These are phyloP conservation scores for Exophiala lecanii-corni DNA, from an alignment of 2,329 filamentous ascomycete genomes.

Conservation along the genomic window DNA sequence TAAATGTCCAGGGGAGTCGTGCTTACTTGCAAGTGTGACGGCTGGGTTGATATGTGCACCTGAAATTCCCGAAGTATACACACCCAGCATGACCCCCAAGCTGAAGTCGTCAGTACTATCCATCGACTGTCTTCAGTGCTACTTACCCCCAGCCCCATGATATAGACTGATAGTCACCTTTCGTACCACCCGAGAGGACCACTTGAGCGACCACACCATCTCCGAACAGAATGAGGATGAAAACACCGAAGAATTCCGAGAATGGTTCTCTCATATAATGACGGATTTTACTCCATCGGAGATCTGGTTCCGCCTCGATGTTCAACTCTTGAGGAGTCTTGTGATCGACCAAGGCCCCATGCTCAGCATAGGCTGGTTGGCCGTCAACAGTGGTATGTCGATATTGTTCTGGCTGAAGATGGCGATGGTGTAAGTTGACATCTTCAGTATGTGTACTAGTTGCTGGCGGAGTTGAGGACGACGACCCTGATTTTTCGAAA, in stretches of 20 bases:
- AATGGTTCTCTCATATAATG: constrained; percentile 54
- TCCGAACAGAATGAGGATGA: constrained; percentile 65
- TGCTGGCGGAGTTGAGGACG: background rate
- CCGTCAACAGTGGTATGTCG: constrained; percentile 15
- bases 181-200: constrained; percentile 48
- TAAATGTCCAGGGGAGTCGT: no score
- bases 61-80: constrained; percentile 56
- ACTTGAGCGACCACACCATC: constrained; percentile 69
- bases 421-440: background rate
- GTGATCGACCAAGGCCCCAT: constrained; percentile 33
- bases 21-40: constrained; percentile 57
- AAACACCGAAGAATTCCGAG: constrained; percentile 64
- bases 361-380: constrained; percentile 26
- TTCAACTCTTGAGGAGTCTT: constrained; percentile 30
- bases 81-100: constrained; percentile 63
- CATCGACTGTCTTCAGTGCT: no score
- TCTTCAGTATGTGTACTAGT: background rate
- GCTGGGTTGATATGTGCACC: constrained; percentile 67
- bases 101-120: constrained; percentile 35
- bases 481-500: background rate
- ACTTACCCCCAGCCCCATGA: constrained; percentile 47
- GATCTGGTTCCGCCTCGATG: constrained; percentile 26
- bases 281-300: constrained; percentile 53
- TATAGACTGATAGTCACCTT: constrained; percentile 49
- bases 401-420: background rate